Conservation (phyloP, 75 land plant species). For the Selaginella tamariscina region DNA sequence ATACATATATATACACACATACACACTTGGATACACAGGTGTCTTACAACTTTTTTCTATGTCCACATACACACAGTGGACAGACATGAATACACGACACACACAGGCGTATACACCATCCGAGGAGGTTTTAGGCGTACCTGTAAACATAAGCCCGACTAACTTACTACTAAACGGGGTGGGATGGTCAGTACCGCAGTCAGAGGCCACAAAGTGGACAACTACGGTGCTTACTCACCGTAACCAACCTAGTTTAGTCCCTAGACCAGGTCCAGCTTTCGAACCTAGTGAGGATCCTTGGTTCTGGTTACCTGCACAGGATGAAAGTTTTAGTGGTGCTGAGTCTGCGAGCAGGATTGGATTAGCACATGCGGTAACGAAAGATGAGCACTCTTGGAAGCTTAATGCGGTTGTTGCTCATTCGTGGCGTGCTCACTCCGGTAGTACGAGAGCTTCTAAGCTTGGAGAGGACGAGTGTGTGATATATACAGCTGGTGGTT, state of each 20-base stretch:
- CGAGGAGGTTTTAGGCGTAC: conserved; percentile 7
- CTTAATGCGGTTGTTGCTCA: conserved; percentile 51
- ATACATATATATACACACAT: neutral
- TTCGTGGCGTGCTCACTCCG: conserved; percentile 74
- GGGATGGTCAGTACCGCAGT: conserved; percentile 86
- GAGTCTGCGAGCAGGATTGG: conserved; percentile 45
- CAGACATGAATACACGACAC: neutral
- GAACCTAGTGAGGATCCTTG: conserved; percentile 42
- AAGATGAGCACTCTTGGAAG: conserved; percentile 80
- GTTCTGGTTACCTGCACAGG: conserved; percentile 62
- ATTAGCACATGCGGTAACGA: conserved; percentile 20
- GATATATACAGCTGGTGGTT: conserved; percentile 70
- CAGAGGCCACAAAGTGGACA: conserved; percentile 36
- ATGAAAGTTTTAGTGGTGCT: conserved; percentile 37
- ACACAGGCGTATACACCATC: conserved; percentile 18
- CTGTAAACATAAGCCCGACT: conserved; percentile 38
- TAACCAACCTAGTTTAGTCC: conserved; percentile 13
- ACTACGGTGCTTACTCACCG: neutral
- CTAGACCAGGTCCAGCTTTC: conserved; percentile 1
- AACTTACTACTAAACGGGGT: conserved; percentile 72
- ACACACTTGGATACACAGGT: too few relatives aligned
- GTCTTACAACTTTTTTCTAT: too few relatives aligned
- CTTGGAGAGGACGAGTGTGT: conserved; percentile 60
- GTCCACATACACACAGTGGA: too few relatives aligned
- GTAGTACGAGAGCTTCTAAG: conserved; percentile 48